Conservation (phyloP, 2,329 filamentous ascomycete genomes). For the Aspergillus aculeatinus region DNA sequence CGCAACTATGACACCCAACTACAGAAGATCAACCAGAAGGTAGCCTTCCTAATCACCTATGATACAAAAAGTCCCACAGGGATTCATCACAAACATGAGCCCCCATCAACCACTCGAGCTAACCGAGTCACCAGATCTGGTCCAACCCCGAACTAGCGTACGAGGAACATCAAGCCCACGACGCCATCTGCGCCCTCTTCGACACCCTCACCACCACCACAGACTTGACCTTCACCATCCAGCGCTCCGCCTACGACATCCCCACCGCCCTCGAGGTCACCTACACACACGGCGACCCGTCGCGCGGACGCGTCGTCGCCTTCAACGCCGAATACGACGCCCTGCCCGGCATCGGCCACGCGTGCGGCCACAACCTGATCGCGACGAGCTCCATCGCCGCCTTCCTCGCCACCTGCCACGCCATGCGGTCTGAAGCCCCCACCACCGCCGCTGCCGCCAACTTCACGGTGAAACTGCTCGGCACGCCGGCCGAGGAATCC, state of each 20-base stretch:
- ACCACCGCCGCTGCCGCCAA: slow-evolving; percentile 9
- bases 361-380: slow-evolving; percentile 37
- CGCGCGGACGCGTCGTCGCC: slow-evolving; percentile 26
- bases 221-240: slow-evolving; percentile 44
- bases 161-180: slow-evolving; percentile 53
- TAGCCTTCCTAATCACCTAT: neutral
- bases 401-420: slow-evolving; percentile 34
- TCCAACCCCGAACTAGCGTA: slow-evolving; percentile 52
- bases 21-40: slow-evolving; percentile 27
- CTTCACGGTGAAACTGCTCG: slow-evolving; percentile 34
- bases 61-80: neutral
- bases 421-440: slow-evolving; percentile 20
- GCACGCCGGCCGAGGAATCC: slow-evolving; percentile 37
- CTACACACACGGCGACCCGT: slow-evolving; percentile 21
- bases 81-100: neutral
- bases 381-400: slow-evolving; percentile 36
- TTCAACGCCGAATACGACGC: slow-evolving; percentile 44
- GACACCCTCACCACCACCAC: slow-evolving; percentile 22
- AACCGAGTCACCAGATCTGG: slow-evolving; percentile 32
- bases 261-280: slow-evolving; percentile 52
- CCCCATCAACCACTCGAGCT: neutral
- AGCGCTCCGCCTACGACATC: slow-evolving; percentile 49
- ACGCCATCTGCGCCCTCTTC: slow-evolving; percentile 46
- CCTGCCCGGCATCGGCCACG: slow-evolving; percentile 37
- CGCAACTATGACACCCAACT: slow-evolving; percentile 22